phyloP scores from a whole-genome alignment of 208 protist species.

The Trypanosoma rangeli region DNA sequence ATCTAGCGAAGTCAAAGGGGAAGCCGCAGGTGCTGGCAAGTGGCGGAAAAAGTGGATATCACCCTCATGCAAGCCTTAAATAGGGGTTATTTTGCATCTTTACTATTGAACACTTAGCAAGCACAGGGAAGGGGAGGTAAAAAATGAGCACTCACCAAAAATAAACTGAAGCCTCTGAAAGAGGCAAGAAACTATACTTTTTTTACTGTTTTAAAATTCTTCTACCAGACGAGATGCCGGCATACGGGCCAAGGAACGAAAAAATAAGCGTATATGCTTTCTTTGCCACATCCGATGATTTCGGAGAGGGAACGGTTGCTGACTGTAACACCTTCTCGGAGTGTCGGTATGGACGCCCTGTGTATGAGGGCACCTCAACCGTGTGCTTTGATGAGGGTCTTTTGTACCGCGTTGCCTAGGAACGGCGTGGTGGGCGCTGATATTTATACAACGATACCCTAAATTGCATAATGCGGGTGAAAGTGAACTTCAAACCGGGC shows the following conservation, averaged over 20 bases:
- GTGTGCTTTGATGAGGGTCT: slow-evolving; percentile 69
- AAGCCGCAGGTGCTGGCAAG: not conserved
- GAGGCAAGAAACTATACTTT: not conserved
- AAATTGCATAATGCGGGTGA: slow-evolving; percentile 73
- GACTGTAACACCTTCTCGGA: slow-evolving; percentile 22
- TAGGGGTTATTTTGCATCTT: not conserved
- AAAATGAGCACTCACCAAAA: not conserved
- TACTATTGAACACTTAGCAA: not conserved
- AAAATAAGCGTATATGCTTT: not conserved
- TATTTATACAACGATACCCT: slow-evolving; percentile 86
- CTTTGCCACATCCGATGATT: slow-evolving; percentile 65
- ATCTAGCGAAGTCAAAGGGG: not conserved
- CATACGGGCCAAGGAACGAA: slow-evolving; percentile 20
- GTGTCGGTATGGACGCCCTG: slow-evolving; percentile 29
- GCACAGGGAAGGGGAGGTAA: too few species aligned
- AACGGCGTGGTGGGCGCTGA: slow-evolving; percentile 58
- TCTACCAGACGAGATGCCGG: not conserved
- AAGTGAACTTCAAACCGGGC: slow-evolving; percentile 66
- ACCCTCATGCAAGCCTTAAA: not conserved
- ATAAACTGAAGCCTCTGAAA: not conserved
- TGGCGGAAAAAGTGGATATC: not conserved
- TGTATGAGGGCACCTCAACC: slow-evolving; percentile 49
- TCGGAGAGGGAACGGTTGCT: slow-evolving; percentile 61
- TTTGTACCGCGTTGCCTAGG: slow-evolving; percentile 73
- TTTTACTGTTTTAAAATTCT: not conserved